Base-by-base conservation (phyloP, 352 stramenopile genomes). In the Globisporangium nunn region DNA sequence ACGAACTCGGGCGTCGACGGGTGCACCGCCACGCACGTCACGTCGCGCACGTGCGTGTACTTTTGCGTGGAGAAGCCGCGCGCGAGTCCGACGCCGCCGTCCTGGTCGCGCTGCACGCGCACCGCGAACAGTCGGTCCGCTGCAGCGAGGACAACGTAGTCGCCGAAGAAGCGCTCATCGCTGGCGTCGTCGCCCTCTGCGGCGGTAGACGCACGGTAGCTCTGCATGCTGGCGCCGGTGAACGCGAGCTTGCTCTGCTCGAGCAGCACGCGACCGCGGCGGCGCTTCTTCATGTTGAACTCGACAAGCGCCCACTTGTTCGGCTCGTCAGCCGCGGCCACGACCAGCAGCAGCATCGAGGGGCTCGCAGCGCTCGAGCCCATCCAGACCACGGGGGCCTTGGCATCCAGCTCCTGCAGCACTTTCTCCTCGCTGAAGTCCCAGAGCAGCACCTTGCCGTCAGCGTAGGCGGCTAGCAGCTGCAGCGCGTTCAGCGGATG, bases 221-320 rank as follows among this genome's bases (percentile, higher is more conserved):
- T 90, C 54, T 85, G 67, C 66, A 89, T 74, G 1, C 59, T 67
- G 0, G 79, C 82, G 1, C 66, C 61, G 35, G 73, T 64, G 59
- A 92, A 90, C 43, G 59, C 56, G 14, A 61, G 28, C 50, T 81
- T 81, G 57, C 46, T 66, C 37, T 78, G 68, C 52, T 86, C 65
- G 29, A 88, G 48, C 39, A 91, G 30, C 23, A 68, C 70, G 28
- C 75, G 67, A 0, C 70, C 70, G 29, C 71, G 61, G 11, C 66
- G 67, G 61, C 86, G 87, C 52, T 78, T 86, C 64, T 85, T 86
- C 56, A 90, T 69, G 56, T 80, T 88, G 61, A 87, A 92, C 60
- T 87, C 75, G 39, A 86, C 50, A 4, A 93, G 52, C 7, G 66
- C 64, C 83, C 81, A 93, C 37, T 70, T 63, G 37, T 51, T 57